Conservation (phyloP, 768 basidiomycete genomes). For the Boletus vermiculosoides region DNA sequence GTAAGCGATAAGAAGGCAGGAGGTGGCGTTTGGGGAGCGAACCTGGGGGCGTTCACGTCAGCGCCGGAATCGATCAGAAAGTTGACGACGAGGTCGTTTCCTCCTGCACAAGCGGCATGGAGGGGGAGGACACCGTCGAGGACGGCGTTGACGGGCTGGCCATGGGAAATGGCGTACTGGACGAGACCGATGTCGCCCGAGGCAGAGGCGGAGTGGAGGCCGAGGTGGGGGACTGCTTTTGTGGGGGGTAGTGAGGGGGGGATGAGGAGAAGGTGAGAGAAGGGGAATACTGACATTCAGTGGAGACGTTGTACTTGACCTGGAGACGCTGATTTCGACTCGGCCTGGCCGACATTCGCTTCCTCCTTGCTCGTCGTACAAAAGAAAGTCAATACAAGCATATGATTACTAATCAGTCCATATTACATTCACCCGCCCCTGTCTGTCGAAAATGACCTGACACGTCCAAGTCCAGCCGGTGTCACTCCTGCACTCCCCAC, state of each 20-base stretch:
- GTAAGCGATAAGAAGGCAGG: slow-evolving; percentile 10
- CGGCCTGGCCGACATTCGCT: slow-evolving; percentile 13
- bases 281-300: slow-evolving; percentile 43
- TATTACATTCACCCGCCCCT: slow-evolving; percentile 6
- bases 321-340: slow-evolving; percentile 41
- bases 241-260: neutral
- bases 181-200: slow-evolving; percentile 91
- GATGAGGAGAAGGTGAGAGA: neutral
- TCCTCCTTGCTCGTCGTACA: neutral
- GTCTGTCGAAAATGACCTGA: slow-evolving; percentile 18
- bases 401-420: slow-evolving; percentile 17
- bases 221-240: slow-evolving; percentile 67
- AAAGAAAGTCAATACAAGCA: neutral
- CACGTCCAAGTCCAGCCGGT: slow-evolving; percentile 25
- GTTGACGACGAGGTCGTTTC: slow-evolving; percentile 83
- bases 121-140: slow-evolving; percentile 96
- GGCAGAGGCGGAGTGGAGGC: slow-evolving; percentile 73
- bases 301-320: slow-evolving; percentile 52
- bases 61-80: slow-evolving; percentile 90
- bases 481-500: slow-evolving; percentile 24
- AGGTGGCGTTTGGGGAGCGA: slow-evolving; percentile 24
- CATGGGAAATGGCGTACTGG: slow-evolving; percentile 88
- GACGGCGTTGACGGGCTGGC: slow-evolving; percentile 95
- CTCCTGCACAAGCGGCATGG: slow-evolving; percentile 91
- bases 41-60: slow-evolving; percentile 97